Evolutionary conservation across 2,329 filamentous ascomycete genomes (phyloP).

Genomic region (Aspergillus transmontanensis): DNA sequence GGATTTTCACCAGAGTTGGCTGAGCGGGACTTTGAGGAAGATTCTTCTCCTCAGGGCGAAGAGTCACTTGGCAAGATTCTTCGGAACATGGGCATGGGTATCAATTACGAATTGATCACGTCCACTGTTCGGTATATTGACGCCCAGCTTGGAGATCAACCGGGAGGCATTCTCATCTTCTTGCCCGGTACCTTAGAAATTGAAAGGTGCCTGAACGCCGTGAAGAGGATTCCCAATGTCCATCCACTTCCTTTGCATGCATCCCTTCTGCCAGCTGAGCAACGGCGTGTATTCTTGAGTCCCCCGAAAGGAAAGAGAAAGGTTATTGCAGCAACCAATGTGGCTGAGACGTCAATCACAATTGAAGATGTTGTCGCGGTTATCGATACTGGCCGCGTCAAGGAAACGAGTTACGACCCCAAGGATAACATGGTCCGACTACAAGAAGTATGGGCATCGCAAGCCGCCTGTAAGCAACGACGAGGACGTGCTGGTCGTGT

Average conservation of each 20-base stretch:
- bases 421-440: conserved; percentile 92
- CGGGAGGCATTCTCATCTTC: conserved; percentile 93
- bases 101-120: conserved; percentile 87
- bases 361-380: conserved; percentile 97
- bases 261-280: conserved; percentile 83
- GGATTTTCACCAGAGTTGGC: conserved; percentile 60
- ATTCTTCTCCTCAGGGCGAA: conserved; percentile 48
- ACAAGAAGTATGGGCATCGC: conserved; percentile 92
- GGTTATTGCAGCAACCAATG: conserved; percentile 92
- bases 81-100: conserved; percentile 73
- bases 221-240: conserved; percentile 66
- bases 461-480: conserved; percentile 90
- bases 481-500: conserved; percentile 93
- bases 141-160: conserved; percentile 68
- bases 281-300: conserved; percentile 79
- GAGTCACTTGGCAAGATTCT: conserved; percentile 67
- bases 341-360: conserved; percentile 97
- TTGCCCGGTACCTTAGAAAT: conserved; percentile 92
- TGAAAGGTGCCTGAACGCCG: conserved; percentile 71
- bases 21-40: conserved; percentile 37
- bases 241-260: conserved; percentile 89
- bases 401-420: conserved; percentile 92
- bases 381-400: conserved; percentile 92
- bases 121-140: conserved; percentile 83
- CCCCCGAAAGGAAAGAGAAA: conserved; percentile 82